Conservation (phyloP, 306 rosid species). For the Phaseolus lunatus region DNA sequence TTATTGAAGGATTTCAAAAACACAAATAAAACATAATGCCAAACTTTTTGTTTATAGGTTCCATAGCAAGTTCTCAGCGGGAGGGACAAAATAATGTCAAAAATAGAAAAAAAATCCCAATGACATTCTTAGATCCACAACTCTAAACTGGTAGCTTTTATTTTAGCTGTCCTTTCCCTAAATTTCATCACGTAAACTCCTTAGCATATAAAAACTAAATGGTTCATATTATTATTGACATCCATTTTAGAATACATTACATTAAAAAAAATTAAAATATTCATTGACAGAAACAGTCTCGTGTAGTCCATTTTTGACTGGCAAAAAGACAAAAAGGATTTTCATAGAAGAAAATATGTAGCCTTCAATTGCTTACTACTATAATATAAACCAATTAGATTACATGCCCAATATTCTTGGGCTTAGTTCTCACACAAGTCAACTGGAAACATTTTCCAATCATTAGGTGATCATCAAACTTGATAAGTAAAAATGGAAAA, state of each 20-base stretch:
- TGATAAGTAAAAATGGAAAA: slow-evolving; percentile 26
- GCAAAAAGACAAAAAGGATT: background rate
- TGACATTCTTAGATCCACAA: slow-evolving; percentile 26
- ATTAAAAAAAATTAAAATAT: background rate
- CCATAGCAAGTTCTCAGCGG: slow-evolving; percentile 11
- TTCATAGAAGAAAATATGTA: slow-evolving; percentile 13
- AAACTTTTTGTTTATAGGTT: slow-evolving; percentile 14
- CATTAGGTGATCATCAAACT: slow-evolving; percentile 25
- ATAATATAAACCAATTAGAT: slow-evolving; percentile 31
- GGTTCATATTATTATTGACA: slow-evolving; percentile 24
- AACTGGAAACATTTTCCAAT: slow-evolving; percentile 24
- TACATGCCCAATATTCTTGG: slow-evolving; percentile 23
- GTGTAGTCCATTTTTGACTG: slow-evolving; percentile 20
- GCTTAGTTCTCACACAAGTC: slow-evolving; percentile 11
- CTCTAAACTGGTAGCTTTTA: slow-evolving; percentile 2
- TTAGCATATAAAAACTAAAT: background rate
- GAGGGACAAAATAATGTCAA: background rate
- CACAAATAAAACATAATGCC: slow-evolving; percentile 36
- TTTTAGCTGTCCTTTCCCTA: background rate
- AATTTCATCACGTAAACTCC: slow-evolving; percentile 22
- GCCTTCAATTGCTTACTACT: slow-evolving; percentile 21
- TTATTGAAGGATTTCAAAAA: slow-evolving; percentile 18
- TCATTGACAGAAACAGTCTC: background rate
- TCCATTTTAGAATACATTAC: background rate
- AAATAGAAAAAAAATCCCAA: slow-evolving; percentile 1